Evolutionary conservation across 257 asterid species (phyloP).

Genomic region (Leonotis leonurus): DNA sequence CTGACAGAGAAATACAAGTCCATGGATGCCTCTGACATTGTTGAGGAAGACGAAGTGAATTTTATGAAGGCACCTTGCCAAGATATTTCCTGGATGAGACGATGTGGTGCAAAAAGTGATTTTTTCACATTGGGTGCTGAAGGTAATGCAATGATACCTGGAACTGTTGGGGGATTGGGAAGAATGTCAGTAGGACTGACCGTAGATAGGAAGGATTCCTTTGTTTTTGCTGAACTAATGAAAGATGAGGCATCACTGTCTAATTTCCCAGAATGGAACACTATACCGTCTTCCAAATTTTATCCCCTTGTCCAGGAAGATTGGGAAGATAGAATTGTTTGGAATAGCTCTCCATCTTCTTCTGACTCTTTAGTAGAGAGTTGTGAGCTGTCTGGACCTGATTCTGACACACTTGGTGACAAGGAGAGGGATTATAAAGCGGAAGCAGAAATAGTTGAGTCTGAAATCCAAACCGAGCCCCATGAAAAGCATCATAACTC

Average conservation of each 20-base stretch:
- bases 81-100: conserved; percentile 52
- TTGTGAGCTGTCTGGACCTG: conserved; percentile 83
- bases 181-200: conserved; percentile 27
- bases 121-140: conserved; percentile 27
- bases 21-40: conserved; percentile 43
- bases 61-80: conserved; percentile 59
- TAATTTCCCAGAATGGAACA: conserved; percentile 37
- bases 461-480: conserved; percentile 35
- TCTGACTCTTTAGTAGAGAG: conserved; percentile 54
- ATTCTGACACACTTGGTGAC: conserved; percentile 51
- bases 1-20: conserved; percentile 60
- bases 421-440: conserved; percentile 32
- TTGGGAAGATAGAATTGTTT: conserved; percentile 92
- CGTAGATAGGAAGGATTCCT: conserved; percentile 43
- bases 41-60: conserved; percentile 91
- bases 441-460: conserved; percentile 18
- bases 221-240: conserved; percentile 63
- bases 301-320: conserved; percentile 87
- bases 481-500: conserved; percentile 32
- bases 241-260: conserved; percentile 32
- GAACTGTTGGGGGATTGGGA: conserved; percentile 32
- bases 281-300: conserved; percentile 38
- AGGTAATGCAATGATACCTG: conserved; percentile 38
- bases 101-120: conserved; percentile 33
- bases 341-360: conserved; percentile 69